Evolutionary conservation across 345 rosid genomes (phyloP), one percentile per base, ranked within the genome.

Genomic region (Gossypium turneri): DNA sequence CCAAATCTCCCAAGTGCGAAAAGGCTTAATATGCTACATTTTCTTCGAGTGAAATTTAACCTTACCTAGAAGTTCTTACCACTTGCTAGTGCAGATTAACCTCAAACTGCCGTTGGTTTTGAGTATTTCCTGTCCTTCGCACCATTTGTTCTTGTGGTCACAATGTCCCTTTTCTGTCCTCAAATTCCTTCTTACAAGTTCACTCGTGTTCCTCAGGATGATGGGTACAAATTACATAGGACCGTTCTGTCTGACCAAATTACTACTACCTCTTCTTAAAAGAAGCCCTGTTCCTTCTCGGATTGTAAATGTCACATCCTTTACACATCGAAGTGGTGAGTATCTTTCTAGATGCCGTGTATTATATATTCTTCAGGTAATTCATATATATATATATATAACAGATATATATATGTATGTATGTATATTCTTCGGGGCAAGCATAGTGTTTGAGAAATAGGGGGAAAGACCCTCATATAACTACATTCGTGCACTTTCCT

Each of bases 221-320:
- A 85, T 95, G 85, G 85, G 86, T 78, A 87, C 98, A 56, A 94
- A 94, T 77, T 94, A 93, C 74, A 63, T 88, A 6, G 98, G 99
- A 12, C 77, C 93, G 11, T 91, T 91, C 85, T 88, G 76, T 76
- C 80, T 93, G 75, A 90, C 97, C 64, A 87, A 85, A 75, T 83
- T 84, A 82, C 83, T 95, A 15, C 73, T 95, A 64, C 96, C 98
- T 16, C 96, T 95, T 83, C 91, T 95, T 55, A 79, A 68, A 84
- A 87, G 84, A 79, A 93, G 99, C 81, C 87, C 83, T 58, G 82
- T 86, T 75, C 90, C 97, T 78, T 90, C 98, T 59, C 84, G 98
- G 78, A 85, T 93, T 12, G 98, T 95, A 61, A 93, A 95, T 82
- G 96, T 93, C 48, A 84, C 98, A 10, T 95, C 97, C 44, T 95